Percentiles rank a stretch among this genome's conserved stretches.
Conservation (phyloP, 148 eudicot species). For the Persicaria maculosa region DNA sequence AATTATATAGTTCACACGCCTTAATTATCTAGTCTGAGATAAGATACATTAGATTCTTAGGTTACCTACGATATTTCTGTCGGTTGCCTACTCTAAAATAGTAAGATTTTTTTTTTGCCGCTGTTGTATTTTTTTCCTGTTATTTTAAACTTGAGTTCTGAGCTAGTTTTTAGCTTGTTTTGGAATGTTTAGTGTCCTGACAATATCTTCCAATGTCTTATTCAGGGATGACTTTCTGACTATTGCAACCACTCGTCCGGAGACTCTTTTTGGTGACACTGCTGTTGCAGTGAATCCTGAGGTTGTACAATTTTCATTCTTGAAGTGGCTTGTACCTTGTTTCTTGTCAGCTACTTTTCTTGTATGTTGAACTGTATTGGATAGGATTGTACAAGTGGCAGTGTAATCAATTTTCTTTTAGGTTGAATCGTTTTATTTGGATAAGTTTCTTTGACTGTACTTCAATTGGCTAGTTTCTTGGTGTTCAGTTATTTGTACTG, state of each 20-base stretch:
- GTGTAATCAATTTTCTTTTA: background rate
- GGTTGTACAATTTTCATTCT: conserved; percentile 30
- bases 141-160: background rate
- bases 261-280: conserved; percentile 94
- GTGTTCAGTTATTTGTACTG: background rate
- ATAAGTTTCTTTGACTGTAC: background rate
- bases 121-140: background rate
- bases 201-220: conserved; percentile 11
- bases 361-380: background rate
- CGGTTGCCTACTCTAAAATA: background rate
- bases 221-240: conserved; percentile 76
- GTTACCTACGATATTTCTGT: background rate
- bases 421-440: background rate
- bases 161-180: background rate
- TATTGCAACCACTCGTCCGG: conserved; percentile 94
- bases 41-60: background rate
- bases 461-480: background rate
- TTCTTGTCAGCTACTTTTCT: conserved; percentile 1
- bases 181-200: background rate
- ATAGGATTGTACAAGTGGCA: too few relatives aligned
- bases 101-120: background rate
- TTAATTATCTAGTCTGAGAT: background rate
- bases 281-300: conserved; percentile 95
- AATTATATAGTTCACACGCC: background rate
- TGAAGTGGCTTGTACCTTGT: background rate